phyloP scores from a whole-genome alignment of 2,329 filamentous ascomycete species.

The Exophiala aquamarina region DNA sequence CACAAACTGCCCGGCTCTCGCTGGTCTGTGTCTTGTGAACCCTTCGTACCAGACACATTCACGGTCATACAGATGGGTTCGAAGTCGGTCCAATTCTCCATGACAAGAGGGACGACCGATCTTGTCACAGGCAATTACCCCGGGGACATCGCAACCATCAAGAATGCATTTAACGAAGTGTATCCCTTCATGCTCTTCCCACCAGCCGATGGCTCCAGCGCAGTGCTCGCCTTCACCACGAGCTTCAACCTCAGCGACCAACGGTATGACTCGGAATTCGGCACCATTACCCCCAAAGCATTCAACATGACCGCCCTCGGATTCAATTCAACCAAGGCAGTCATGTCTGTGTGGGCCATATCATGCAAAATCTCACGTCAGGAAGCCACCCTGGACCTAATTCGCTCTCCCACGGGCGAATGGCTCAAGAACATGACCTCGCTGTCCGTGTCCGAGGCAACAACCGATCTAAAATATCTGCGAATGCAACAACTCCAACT shows the following conservation, averaged over 20 bases:
- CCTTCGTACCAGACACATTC: slow-evolving; percentile 2
- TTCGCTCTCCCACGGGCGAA: background rate
- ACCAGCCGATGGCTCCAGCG: background rate
- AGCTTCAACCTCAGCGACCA: slow-evolving; percentile 6
- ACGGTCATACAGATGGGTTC: slow-evolving; percentile 8
- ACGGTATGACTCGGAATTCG: background rate
- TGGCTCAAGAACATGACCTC: background rate
- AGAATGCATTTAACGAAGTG: slow-evolving; percentile 5
- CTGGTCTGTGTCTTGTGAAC: background rate
- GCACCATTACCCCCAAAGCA: slow-evolving; percentile 1
- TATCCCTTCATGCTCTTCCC: slow-evolving; percentile 4
- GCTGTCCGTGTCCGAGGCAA: background rate
- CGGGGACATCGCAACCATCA: slow-evolving; percentile 4
- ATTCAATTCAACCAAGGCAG: slow-evolving; percentile 6
- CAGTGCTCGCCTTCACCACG: background rate
- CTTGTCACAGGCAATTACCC: slow-evolving; percentile 5
- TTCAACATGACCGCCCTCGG: slow-evolving; percentile 9
- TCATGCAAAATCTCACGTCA: background rate
- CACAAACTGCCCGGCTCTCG: background rate
- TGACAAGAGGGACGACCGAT: background rate
- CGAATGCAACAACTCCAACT: slow-evolving; percentile 4
- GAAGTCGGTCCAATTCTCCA: slow-evolving; percentile 1
- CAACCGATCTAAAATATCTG: background rate
- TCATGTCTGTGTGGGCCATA: slow-evolving; percentile 13
- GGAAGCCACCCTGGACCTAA: background rate